Evolutionary conservation across 148 eudicot genomes (phyloP).

Genomic region (Polygonum aviculare): DNA sequence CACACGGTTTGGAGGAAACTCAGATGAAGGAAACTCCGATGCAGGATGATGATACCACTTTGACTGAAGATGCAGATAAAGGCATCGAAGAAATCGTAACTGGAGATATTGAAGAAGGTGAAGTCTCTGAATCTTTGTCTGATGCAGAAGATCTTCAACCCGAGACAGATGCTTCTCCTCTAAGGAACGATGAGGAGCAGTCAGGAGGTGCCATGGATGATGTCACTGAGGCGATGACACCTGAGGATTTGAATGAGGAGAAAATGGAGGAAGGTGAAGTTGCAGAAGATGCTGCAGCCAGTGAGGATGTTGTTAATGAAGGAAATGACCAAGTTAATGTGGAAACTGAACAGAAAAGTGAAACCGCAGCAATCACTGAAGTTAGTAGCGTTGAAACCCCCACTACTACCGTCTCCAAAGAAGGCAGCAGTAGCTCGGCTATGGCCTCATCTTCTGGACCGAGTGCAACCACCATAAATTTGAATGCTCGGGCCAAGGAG

Average conservation of each 20-base stretch:
- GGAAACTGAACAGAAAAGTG: slow-evolving; percentile 36
- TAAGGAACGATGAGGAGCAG: slow-evolving; percentile 23
- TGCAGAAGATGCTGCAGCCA: slow-evolving; percentile 25
- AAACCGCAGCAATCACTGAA: slow-evolving; percentile 19
- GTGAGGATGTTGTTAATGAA: slow-evolving; percentile 27
- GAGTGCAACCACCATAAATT: slow-evolving; percentile 47
- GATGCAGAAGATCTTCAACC: slow-evolving; percentile 30
- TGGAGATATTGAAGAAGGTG: slow-evolving; percentile 77
- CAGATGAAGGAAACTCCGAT: slow-evolving; percentile 21
- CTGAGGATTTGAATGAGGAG: slow-evolving; percentile 34
- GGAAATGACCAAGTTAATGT: slow-evolving; percentile 27
- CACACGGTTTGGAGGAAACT: slow-evolving; percentile 15
- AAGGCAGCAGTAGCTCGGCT: slow-evolving; percentile 26
- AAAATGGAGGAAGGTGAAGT: slow-evolving; percentile 40
- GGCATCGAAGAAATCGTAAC: slow-evolving; percentile 31
- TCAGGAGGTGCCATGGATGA: slow-evolving; percentile 18
- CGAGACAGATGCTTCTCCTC: slow-evolving; percentile 36
- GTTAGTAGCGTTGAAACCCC: slow-evolving; percentile 16
- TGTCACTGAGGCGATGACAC: slow-evolving; percentile 32
- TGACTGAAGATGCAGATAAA: slow-evolving; percentile 31
- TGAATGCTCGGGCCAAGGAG: slow-evolving; percentile 50
- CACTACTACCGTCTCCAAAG: slow-evolving; percentile 17
- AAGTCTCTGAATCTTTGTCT: slow-evolving; percentile 30
- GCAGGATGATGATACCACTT: slow-evolving; percentile 30
- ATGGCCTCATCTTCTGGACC: slow-evolving; percentile 24